Evolutionary conservation across 148 eudicot genomes (phyloP).

Genomic region (Silene conica): DNA sequence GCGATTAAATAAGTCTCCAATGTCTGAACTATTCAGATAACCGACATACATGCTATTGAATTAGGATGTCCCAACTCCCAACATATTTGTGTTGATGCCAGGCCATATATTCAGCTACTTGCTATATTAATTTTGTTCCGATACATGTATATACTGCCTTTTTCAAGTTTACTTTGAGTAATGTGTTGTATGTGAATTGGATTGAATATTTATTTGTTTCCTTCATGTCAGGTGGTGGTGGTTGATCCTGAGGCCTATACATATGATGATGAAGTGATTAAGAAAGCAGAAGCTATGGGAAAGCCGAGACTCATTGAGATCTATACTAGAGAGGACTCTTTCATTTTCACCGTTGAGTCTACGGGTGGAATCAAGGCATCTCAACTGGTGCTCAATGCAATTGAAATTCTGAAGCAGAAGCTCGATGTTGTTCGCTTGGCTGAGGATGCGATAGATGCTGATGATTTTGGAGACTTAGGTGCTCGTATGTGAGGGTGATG

Average conservation of each 20-base stretch:
- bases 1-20: too few relatives aligned
- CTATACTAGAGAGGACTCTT: conserved; percentile 78
- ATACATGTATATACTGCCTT: too few relatives aligned
- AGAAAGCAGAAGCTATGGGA: conserved; percentile 88
- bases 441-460: conserved; percentile 80
- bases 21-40: too few relatives aligned
- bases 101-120: not conserved
- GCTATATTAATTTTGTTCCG: too few relatives aligned
- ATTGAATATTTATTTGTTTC: too few relatives aligned
- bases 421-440: conserved; percentile 88
- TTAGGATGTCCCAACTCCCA: too few relatives aligned
- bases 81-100: too few relatives aligned
- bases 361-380: conserved; percentile 89
- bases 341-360: conserved; percentile 88
- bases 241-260: conserved; percentile 86
- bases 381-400: conserved; percentile 78
- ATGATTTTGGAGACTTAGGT: conserved; percentile 85
- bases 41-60: too few relatives aligned
- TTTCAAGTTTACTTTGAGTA: too few relatives aligned
- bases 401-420: conserved; percentile 79
- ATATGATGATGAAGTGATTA: conserved; percentile 88
- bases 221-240: conserved; percentile 47
- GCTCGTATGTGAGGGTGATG: conserved; percentile 66
- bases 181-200: too few relatives aligned
- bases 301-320: conserved; percentile 81